These are phyloP conservation scores for Debaryomyces udenii DNA, from an alignment of 1,139 yeast species.

Conservation along the genomic window DNA sequence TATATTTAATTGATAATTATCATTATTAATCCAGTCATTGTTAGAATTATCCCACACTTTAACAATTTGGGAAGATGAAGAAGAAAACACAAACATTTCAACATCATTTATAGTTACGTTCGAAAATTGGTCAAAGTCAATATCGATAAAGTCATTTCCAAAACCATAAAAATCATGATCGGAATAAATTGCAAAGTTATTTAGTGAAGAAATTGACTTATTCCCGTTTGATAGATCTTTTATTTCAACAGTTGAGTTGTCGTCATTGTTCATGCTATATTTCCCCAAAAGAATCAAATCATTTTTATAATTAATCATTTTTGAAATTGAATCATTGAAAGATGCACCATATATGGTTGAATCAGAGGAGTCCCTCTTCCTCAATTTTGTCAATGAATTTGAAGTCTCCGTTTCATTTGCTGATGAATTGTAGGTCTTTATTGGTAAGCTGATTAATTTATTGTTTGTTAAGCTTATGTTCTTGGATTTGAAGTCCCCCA, in stretches of 20 bases:
- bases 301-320: conserved; percentile 23
- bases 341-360: conserved; percentile 29
- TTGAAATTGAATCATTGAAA: conserved; percentile 35
- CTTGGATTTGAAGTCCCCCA: conserved; percentile 52
- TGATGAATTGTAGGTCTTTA: conserved; percentile 35
- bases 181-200: conserved; percentile 38
- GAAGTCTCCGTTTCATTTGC: conserved; percentile 32
- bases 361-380: conserved; percentile 27
- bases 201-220: conserved; percentile 27
- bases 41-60: conserved; percentile 46
- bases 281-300: conserved; percentile 37
- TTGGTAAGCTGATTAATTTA: conserved; percentile 31
- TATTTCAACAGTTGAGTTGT: conserved; percentile 23
- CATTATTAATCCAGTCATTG: conserved; percentile 37
- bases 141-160: conserved; percentile 35
- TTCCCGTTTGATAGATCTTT: conserved; percentile 36
- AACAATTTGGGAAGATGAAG: conserved; percentile 25
- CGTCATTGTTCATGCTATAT: conserved; percentile 27
- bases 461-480: conserved; percentile 32
- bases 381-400: conserved; percentile 8
- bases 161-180: conserved; percentile 39
- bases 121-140: conserved; percentile 34
- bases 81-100: conserved; percentile 43
- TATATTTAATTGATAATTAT: conserved; percentile 38
- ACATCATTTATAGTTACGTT: conserved; percentile 36